Evolutionary conservation across 1,284 basidiomycete species (phyloP), one percentile per base, ranked within the genome.

Genomic region (Puccinia triticina): DNA sequence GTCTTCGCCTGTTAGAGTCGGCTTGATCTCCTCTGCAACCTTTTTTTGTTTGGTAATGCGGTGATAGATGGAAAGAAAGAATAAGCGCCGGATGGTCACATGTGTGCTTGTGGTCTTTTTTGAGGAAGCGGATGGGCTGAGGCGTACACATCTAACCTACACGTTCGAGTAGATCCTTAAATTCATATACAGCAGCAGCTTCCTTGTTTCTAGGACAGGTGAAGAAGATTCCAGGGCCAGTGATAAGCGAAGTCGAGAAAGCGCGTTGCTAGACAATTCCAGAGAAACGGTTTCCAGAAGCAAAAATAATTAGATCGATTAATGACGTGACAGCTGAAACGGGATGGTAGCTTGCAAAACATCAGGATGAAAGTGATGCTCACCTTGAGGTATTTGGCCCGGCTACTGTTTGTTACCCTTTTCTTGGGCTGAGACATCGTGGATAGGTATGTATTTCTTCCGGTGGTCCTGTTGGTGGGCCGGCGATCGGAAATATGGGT

Each of bases 161-260:
- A 23, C 57, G 53, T 50, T 78, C 46, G 18, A 78, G 64, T 55
- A 78, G 61, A 78, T 78, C 64, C 48, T 26, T 67, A 21, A 78
- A 69, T 69, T 78, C 64, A 32, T 2, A 67, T 0, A 37, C 26
- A 34, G 77, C 29, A 18, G 64, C 34, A 23, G 48, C 48, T 69
- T 78, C 77, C 50, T 78, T 78, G 32, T 64, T 64, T 23, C 77
- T 40, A 18, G 64, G 57, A 55, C 61, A 78, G 12, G 77, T 78
- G 18, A 78, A 78, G 40, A 78, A 78, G 16, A 78, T 50, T 12
- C 77, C 77, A 53, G 71, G 71, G 71, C 71, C 71, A 26, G n/a
- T 73, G 71, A 73, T 73, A 18, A 73, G 71, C 1, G 71, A 48
- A 29, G 43, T 53, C 7, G 71, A 73, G 29, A 50, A 26, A 23